Evolutionary conservation across 257 asterid genomes (phyloP).

Genomic region (Ehretia macrophylla): DNA sequence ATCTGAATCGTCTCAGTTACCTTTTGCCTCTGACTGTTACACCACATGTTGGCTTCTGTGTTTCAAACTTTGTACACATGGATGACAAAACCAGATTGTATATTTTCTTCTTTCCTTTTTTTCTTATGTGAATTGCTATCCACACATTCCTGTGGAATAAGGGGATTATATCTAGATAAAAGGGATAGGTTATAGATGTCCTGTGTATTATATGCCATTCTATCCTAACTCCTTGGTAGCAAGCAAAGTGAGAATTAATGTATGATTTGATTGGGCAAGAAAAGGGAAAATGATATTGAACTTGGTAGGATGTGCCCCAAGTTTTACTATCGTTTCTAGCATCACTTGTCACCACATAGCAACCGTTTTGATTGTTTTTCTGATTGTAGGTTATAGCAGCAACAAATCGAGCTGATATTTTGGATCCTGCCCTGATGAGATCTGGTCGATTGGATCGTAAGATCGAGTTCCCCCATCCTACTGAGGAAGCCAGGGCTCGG

Average conservation of each 20-base stretch:
- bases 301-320: background rate
- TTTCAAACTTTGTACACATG: too few relatives aligned
- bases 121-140: too few relatives aligned
- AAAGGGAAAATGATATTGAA: background rate
- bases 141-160: too few relatives aligned
- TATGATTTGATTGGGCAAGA: too few relatives aligned
- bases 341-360: background rate
- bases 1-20: background rate
- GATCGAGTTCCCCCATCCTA: slow-evolving; percentile 94
- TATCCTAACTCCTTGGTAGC: too few relatives aligned
- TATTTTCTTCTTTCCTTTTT: too few relatives aligned
- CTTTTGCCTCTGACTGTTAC: slow-evolving; percentile 1
- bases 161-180: too few relatives aligned
- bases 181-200: too few relatives aligned
- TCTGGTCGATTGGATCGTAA: slow-evolving; percentile 97
- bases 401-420: slow-evolving; percentile 88
- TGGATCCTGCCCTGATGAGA: slow-evolving; percentile 94
- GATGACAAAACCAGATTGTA: too few relatives aligned
- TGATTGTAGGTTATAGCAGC: slow-evolving; percentile 88
- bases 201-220: too few relatives aligned
- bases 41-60: background rate
- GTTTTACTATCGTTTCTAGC: background rate
- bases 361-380: slow-evolving; percentile 8
- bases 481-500: slow-evolving; percentile 88
- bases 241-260: too few relatives aligned